These are phyloP conservation scores for Rhamnella rubrinervis DNA, from an alignment of 331 rosid species.

Conservation along the genomic window DNA sequence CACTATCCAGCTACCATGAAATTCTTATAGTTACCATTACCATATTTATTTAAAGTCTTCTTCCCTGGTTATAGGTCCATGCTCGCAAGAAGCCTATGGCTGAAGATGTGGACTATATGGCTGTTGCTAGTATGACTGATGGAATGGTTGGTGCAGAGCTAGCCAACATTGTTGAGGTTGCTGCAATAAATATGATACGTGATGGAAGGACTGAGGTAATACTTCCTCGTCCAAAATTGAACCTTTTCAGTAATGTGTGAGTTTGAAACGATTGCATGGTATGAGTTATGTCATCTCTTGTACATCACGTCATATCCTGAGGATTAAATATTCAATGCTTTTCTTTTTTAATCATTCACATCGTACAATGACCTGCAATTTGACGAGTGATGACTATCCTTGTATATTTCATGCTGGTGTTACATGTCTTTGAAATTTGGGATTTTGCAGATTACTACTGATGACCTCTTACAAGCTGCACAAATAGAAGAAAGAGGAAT, in stretches of 20 bases:
- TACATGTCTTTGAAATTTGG: not conserved
- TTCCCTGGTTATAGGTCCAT: conserved; percentile 64
- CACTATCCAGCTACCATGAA: conserved; percentile 8
- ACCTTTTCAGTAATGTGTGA: not conserved
- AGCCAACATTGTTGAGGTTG: conserved; percentile 96
- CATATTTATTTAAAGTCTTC: conserved; percentile 9
- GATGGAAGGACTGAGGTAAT: conserved; percentile 90
- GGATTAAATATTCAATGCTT: too few relatives aligned
- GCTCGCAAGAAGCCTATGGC: conserved; percentile 97
- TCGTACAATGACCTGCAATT: not conserved
- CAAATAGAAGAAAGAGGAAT: conserved; percentile 99
- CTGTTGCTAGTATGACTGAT: conserved; percentile 91
- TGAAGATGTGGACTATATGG: conserved; percentile 86
- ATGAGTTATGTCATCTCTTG: too few relatives aligned
- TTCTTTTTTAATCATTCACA: too few relatives aligned
- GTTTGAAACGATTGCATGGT: not conserved
- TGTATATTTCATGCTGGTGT: conserved; percentile 13
- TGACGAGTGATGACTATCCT: not conserved
- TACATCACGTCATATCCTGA: too few relatives aligned
- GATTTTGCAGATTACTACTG: conserved; percentile 84
- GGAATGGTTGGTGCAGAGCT: conserved; percentile 99
- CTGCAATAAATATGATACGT: conserved; percentile 96
- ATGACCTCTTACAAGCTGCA: conserved; percentile 97
- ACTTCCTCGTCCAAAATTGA: not conserved
- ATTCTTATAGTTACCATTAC: conserved; percentile 15